Conservation (phyloP, 306 rosid genomes). For the Abrus pulchellus region DNA sequence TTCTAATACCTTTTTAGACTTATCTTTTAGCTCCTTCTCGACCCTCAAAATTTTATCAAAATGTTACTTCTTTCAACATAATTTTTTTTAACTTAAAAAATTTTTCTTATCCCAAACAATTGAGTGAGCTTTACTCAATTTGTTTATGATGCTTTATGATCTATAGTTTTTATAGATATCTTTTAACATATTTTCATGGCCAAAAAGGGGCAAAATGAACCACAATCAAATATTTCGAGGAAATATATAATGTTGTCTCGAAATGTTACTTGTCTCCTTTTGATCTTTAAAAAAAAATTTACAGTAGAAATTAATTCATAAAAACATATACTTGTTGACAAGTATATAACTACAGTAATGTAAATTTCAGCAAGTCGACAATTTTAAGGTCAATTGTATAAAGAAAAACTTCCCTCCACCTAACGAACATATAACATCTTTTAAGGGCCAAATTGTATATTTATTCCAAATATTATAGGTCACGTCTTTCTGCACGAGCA, state of each 20-base stretch:
- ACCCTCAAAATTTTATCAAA: no score
- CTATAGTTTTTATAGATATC: background rate
- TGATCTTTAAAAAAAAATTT: background rate
- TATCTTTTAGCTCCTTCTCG: no score
- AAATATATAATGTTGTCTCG: background rate
- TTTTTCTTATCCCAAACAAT: no score
- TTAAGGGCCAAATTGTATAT: conserved; percentile 28
- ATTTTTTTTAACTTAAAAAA: no score
- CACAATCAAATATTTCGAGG: background rate
- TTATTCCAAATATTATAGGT: conserved; percentile 30
- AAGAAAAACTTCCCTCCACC: conserved; percentile 6
- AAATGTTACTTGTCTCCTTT: background rate
- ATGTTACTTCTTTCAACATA: no score
- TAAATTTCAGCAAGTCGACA: background rate
- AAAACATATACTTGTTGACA: background rate
- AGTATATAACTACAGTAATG: background rate
- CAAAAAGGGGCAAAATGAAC: background rate
- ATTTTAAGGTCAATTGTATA: background rate
- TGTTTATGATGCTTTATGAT: background rate
- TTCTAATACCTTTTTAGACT: no score
- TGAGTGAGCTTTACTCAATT: background rate
- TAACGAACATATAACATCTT: background rate
- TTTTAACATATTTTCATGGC: background rate
- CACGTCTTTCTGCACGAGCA: conserved; percentile 28
- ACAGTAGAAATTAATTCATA: background rate